A percentile compares a stretch with the other conserved stretches of the same genome.
Conservation (phyloP, 805 yeast species). For the Candida nanaspora region DNA sequence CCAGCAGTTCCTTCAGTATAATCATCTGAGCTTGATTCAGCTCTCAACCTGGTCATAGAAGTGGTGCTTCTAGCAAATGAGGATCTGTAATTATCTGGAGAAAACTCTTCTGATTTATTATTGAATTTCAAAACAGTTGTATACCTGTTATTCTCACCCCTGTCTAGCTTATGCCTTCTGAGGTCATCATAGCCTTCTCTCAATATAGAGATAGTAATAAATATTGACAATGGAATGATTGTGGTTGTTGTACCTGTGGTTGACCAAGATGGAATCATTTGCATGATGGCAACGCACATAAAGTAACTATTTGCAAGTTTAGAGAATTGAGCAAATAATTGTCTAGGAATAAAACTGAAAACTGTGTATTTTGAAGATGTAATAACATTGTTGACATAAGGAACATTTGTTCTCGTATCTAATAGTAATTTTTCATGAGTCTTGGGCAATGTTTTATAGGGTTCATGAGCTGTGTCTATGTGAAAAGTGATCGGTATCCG, state of each 20-base stretch:
- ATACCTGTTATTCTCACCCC: constrained; percentile 64
- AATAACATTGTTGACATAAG: constrained; percentile 61
- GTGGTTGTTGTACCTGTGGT: constrained; percentile 96
- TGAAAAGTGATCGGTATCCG: constrained; percentile 58
- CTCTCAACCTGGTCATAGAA: constrained; percentile 20
- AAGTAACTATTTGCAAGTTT: constrained; percentile 90
- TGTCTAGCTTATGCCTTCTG: constrained; percentile 79
- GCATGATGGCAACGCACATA: constrained; percentile 82
- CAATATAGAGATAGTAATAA: constrained; percentile 81
- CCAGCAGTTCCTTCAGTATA: constrained; percentile 11
- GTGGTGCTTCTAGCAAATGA: constrained; percentile 19
- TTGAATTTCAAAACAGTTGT: constrained; percentile 31
- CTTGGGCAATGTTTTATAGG: constrained; percentile 15
- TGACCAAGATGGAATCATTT: constrained; percentile 95
- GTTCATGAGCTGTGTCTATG: constrained; percentile 24
- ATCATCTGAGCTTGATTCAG: constrained; percentile 12
- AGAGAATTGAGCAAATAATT: constrained; percentile 84
- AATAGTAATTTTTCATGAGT: constrained; percentile 31
- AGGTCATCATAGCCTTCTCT: constrained; percentile 94
- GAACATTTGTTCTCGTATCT: constrained; percentile 62
- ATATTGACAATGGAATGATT: constrained; percentile 78
- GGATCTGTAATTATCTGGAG: not conserved
- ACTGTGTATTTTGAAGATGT: constrained; percentile 84
- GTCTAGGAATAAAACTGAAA: constrained; percentile 80
- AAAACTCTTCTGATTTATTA: not conserved